phyloP scores from a whole-genome alignment of 2,329 filamentous ascomycete genomes.

The Talaromyces sp. region DNA sequence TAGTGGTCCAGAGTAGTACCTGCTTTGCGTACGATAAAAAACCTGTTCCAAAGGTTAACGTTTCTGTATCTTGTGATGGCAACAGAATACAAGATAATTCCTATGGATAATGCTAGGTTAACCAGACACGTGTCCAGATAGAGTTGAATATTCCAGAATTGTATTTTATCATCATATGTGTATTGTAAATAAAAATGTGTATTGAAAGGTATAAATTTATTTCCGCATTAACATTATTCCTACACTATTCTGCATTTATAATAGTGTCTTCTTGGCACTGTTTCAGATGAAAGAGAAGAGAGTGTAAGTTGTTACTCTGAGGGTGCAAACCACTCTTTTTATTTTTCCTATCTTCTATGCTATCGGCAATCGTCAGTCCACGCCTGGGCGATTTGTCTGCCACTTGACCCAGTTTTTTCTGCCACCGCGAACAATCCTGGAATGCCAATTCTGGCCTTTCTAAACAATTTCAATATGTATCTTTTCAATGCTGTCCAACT shows the following conservation, averaged over 20 bases:
- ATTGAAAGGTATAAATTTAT: no score
- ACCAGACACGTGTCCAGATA: background rate
- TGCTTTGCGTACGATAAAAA: background rate
- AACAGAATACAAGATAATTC: no score
- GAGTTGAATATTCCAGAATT: background rate
- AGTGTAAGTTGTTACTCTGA: background rate
- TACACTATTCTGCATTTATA: background rate
- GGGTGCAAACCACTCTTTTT: background rate
- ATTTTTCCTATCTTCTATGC: no score
- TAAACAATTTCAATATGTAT: no score
- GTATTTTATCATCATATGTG: background rate
- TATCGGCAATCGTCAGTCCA: no score
- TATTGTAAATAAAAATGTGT: background rate
- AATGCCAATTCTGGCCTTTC: no score
- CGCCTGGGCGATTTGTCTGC: no score
- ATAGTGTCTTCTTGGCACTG: background rate
- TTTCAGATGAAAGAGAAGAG: background rate
- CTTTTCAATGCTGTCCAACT: no score
- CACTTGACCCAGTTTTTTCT: background rate
- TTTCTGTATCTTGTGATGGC: background rate
- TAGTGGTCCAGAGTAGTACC: background rate
- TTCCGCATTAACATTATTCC: background rate
- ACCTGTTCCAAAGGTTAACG: background rate
- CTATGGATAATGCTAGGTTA: no score
- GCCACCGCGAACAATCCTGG: no score